Evolutionary conservation across 371 early-diverging fungal genomes (phyloP).

Genomic region (Mucor saturninus): DNA sequence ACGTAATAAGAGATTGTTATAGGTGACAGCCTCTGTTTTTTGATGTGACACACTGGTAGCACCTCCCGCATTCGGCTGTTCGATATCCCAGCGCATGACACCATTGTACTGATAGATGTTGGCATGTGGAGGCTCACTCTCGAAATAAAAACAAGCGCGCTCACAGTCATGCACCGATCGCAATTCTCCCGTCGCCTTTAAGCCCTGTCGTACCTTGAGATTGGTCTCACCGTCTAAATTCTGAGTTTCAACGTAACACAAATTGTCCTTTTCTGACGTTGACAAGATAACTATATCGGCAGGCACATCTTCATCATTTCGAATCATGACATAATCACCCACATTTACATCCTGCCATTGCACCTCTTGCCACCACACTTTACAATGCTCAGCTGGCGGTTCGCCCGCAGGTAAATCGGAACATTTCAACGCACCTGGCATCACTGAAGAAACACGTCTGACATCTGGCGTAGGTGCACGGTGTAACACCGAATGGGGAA

Average conservation of each 20-base stretch:
- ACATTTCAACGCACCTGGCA: slow-evolving; percentile 32
- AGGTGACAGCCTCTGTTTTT: slow-evolving; percentile 72
- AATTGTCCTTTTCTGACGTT: slow-evolving; percentile 63
- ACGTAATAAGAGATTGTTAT: slow-evolving; percentile 86
- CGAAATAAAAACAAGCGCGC: slow-evolving; percentile 62
- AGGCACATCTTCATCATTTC: slow-evolving; percentile 91
- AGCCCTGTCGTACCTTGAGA: slow-evolving; percentile 66
- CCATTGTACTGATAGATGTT: slow-evolving; percentile 79
- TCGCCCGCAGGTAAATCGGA: slow-evolving; percentile 33
- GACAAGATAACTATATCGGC: slow-evolving; percentile 80
- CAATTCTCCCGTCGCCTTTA: slow-evolving; percentile 44
- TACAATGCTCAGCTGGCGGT: slow-evolving; percentile 33
- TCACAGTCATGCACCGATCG: slow-evolving; percentile 59
- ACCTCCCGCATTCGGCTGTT: slow-evolving; percentile 26
- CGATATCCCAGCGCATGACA: slow-evolving; percentile 58
- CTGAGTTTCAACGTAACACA: slow-evolving; percentile 83
- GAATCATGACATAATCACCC: slow-evolving; percentile 89
- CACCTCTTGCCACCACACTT: slow-evolving; percentile 34
- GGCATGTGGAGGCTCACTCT: slow-evolving; percentile 81
- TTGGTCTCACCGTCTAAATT: slow-evolving; percentile 91
- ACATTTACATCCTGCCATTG: slow-evolving; percentile 87
- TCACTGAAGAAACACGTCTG: slow-evolving; percentile 28
- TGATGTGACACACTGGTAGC: slow-evolving; percentile 42
- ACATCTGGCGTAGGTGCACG: slow-evolving; percentile 31
- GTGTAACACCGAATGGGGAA: slow-evolving; percentile 51